A percentile compares a stretch with the other conserved stretches of the same genome.
These are phyloP conservation scores for Volvariella surrecta DNA, from an alignment of 1,284 basidiomycete genomes.

Conservation along the genomic window DNA sequence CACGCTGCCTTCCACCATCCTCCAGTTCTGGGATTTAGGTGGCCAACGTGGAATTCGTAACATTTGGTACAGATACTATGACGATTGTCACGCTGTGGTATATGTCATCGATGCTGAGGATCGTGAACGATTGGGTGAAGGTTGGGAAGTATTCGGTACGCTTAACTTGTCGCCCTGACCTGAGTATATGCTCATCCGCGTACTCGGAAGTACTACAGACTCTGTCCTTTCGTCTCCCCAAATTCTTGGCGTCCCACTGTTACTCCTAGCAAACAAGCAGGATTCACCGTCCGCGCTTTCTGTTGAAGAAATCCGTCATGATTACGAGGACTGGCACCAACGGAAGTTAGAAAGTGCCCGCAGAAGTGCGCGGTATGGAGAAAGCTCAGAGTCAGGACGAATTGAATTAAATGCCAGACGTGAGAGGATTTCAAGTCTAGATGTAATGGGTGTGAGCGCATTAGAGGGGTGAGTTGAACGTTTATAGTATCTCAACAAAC, in stretches of 20 bases:
- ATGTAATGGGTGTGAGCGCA: slow-evolving; percentile 87
- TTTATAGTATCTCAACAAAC: not conserved
- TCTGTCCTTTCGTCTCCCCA: slow-evolving; percentile 78
- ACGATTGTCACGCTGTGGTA: slow-evolving; percentile 90
- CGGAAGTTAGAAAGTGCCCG: slow-evolving; percentile 60
- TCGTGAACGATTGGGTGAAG: slow-evolving; percentile 76
- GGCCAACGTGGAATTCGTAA: slow-evolving; percentile 86
- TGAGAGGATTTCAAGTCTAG: slow-evolving; percentile 74
- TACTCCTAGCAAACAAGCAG: slow-evolving; percentile 91
- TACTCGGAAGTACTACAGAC: slow-evolving; percentile 41
- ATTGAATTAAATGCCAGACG: slow-evolving; percentile 33
- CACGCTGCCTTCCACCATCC: slow-evolving; percentile 80
- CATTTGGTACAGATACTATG: slow-evolving; percentile 91
- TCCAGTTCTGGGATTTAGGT: slow-evolving; percentile 93
- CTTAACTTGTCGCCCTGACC: slow-evolving; percentile 8
- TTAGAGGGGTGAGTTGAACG: slow-evolving; percentile 70
- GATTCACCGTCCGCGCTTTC: slow-evolving; percentile 73
- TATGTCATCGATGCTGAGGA: slow-evolving; percentile 90
- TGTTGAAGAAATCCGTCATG: slow-evolving; percentile 82
- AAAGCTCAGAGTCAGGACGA: slow-evolving; percentile 12
- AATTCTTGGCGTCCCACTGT: slow-evolving; percentile 79
- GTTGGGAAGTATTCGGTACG: slow-evolving; percentile 93
- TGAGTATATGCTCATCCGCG: slow-evolving; percentile 11
- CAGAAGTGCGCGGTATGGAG: slow-evolving; percentile 38
- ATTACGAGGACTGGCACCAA: slow-evolving; percentile 85